Base-by-base conservation (phyloP, 495 filamentous ascomycete species). In the Podospora comata region DNA sequence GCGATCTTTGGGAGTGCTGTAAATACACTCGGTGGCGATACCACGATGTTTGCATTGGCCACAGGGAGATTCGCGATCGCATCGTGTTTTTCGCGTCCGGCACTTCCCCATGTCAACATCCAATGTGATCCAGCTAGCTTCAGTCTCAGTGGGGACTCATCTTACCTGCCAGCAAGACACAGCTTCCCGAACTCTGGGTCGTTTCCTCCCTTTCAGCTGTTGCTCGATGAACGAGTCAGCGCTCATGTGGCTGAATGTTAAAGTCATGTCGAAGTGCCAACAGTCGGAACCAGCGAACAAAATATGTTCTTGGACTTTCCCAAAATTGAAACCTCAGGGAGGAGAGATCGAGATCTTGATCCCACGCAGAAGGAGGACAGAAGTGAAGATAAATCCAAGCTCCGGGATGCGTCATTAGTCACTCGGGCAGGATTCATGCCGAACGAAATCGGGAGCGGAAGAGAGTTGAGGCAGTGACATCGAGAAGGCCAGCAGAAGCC, bases 41-140 rank as follows among this genome's bases (percentile, higher is more conserved):
- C 68, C 71, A 27, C 71, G 71, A 60, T 71, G 54, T 28, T 66
- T 62, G 53, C 73, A 74, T 65, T 62, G 68, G 5, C 65, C 58
- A 71, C 87, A 90, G 30, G 87, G 87, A 0, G 79, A 78, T 60
- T 77, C 77, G 68, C 87, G 88, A 72, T 89, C 83, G 71, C 87
- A 90, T 27, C 85, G 83, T 20, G 88, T 87, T 68, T 89, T 89
- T 20, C 87, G 85, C 13, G 78, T 78, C 11, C 87, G 79, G 70
- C 87, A 90, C 54, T 74, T 66, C 39, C 39, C 9, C 2, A 48
- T 3, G 39, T 48, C 39, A 48, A 48, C 15, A 16, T 48, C 39
- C 39, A 11, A 11, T 3, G 15, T 3, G 39, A 3, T 48, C 2
- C 9, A 48, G 15, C 39, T 48, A 48, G 15, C 39, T 48, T 48